These are phyloP conservation scores for Cordyceps cicadae DNA, from an alignment of 2,329 filamentous ascomycete species.

Conservation along the genomic window DNA sequence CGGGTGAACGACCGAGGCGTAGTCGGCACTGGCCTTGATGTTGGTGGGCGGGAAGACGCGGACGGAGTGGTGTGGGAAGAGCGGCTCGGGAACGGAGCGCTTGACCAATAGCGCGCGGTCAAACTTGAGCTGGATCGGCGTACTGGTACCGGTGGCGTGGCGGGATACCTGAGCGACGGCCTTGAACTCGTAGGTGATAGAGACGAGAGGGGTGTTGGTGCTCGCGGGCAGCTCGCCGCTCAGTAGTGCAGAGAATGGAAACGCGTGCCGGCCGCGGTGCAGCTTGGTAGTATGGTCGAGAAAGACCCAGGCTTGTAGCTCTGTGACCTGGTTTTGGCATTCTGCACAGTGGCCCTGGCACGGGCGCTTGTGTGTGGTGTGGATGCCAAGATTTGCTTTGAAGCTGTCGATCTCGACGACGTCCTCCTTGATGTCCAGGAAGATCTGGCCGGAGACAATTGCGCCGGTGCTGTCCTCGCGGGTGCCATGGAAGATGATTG, in stretches of 20 bases:
- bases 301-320: slow-evolving; percentile 74
- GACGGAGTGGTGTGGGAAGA: slow-evolving; percentile 77
- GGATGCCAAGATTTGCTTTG: slow-evolving; percentile 61
- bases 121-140: slow-evolving; percentile 44
- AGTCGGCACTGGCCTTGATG: slow-evolving; percentile 75
- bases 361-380: slow-evolving; percentile 70
- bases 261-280: slow-evolving; percentile 56
- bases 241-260: slow-evolving; percentile 83
- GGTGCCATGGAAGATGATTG: slow-evolving; percentile 73
- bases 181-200: slow-evolving; percentile 70
- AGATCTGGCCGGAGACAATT: slow-evolving; percentile 74
- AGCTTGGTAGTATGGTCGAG: slow-evolving; percentile 48
- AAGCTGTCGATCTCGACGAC: slow-evolving; percentile 62
- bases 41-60: slow-evolving; percentile 96
- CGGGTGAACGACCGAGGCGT: slow-evolving; percentile 77
- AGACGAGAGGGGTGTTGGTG: slow-evolving; percentile 63
- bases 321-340: slow-evolving; percentile 63
- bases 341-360: slow-evolving; percentile 70
- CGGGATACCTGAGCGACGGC: slow-evolving; percentile 54
- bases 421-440: slow-evolving; percentile 62
- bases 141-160: slow-evolving; percentile 24
- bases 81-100: slow-evolving; percentile 66
- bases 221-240: slow-evolving; percentile 79
- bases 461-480: slow-evolving; percentile 72
- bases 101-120: slow-evolving; percentile 63